phyloP scores from a whole-genome alignment of 2,329 filamentous ascomycete genomes.

The Pezizomycotina sp. region DNA sequence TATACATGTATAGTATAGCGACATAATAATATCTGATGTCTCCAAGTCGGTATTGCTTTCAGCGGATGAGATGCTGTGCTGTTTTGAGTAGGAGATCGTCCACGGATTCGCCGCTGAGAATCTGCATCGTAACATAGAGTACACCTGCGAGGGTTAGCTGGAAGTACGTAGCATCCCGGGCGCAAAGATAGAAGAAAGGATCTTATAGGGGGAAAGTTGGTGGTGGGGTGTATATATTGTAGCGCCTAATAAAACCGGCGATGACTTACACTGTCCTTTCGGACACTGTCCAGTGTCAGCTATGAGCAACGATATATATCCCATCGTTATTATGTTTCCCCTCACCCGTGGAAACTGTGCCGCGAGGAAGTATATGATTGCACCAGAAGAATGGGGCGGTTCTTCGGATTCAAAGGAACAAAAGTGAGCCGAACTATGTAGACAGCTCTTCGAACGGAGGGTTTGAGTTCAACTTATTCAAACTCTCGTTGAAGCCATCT shows the following conservation, averaged over 20 bases:
- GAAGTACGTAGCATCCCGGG: too few relatives aligned
- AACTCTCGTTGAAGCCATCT: too few relatives aligned
- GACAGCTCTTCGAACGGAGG: too few relatives aligned
- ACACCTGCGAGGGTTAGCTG: conserved; percentile 7
- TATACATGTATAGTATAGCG: conserved; percentile 2
- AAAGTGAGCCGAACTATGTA: too few relatives aligned
- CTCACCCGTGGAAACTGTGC: conserved; percentile 49
- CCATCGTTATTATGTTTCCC: conserved; percentile 30
- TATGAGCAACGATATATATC: conserved; percentile 54
- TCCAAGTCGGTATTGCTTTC: conserved; percentile 3
- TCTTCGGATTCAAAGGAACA: too few relatives aligned
- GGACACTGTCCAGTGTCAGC: conserved; percentile 86
- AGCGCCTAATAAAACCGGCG: too few relatives aligned
- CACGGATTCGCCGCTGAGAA: neutral
- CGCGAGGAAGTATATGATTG: conserved; percentile 49
- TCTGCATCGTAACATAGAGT: conserved; percentile 10
- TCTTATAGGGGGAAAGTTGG: neutral
- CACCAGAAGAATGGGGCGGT: conserved; percentile 55
- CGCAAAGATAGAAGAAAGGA: neutral
- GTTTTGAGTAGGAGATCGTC: conserved; percentile 4
- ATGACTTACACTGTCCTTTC: conserved; percentile 75
- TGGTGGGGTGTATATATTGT: conserved; percentile 28
- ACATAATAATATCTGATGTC: conserved; percentile 5
- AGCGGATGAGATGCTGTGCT: conserved; percentile 7
- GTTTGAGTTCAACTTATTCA: too few relatives aligned